Evolutionary conservation across 345 rosid genomes (phyloP), one percentile per base, ranked within the genome.

Genomic region (Carallia brachiata): DNA sequence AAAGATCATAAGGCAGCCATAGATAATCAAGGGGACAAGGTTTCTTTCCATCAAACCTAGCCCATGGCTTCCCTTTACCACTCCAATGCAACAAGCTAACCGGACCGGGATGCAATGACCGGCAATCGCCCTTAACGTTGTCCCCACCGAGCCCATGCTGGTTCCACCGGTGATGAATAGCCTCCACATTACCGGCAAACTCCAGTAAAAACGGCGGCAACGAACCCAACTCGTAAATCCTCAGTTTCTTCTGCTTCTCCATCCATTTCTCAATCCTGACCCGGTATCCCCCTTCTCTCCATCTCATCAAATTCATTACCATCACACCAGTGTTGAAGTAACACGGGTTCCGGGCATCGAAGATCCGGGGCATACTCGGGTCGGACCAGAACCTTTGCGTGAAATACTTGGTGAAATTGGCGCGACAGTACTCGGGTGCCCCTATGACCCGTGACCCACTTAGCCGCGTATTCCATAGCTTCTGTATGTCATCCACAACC

Each of bases 61-160:
- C 48, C 75, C 75, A 63, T 9, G 72, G 72, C 65, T 69, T 69
- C n/a, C 72, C 65, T 60, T 69, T 69, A 6, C 72, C 72, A 19
- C 72, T 69, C 73, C 66, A 70, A 44, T 61, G 73, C 30, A 70
- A 31, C 36, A 70, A 61, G 36, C 73, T 70, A 6, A 70, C 73
- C 1, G 60, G 59, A 13, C 73, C 73, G 8, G 73, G 60, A 70
- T 70, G 66, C 73, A 70, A 50, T 3, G 48, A 19, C 57, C 73
- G 50, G 34, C 73, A 61, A 36, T 36, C 37, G 8, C 57, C 62
- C 7, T 52, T 64, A 15, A 70, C 48, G 53, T 61, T 70, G 37
- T 70, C 60, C 2, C 73, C 73, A 7, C 73, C 73, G 19, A 70
- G 65, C 5, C 73, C 73, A 36, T 70, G 73, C 23, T 70, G 73